A percentile compares a stretch with the other conserved stretches of the same genome.
Evolutionary conservation across 1,139 yeast genomes (phyloP).

Genomic region (Yamadazyma triangularis): DNA sequence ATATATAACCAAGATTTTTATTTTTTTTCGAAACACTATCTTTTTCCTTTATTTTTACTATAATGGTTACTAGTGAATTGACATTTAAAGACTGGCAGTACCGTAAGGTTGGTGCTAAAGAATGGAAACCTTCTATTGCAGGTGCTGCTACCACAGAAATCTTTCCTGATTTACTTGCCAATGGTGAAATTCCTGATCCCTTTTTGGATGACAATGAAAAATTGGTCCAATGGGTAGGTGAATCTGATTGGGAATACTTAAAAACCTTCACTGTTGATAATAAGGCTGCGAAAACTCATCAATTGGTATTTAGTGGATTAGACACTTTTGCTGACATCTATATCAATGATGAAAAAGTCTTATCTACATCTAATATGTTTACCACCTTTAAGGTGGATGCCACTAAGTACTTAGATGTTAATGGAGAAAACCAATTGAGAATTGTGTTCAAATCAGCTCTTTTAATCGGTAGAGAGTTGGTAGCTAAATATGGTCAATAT

Average conservation of each 20-base stretch:
- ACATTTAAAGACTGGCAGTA: conserved; percentile 3
- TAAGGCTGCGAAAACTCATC: conserved; percentile 8
- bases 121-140: conserved; percentile 4
- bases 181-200: conserved; percentile 36
- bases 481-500: conserved; percentile 13
- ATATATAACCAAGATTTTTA: too few species aligned
- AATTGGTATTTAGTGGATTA: conserved; percentile 34
- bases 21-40: too few species aligned
- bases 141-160: conserved; percentile 16
- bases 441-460: conserved; percentile 18
- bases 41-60: too few species aligned
- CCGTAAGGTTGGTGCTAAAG: conserved; percentile 1
- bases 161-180: conserved; percentile 29
- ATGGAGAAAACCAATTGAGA: conserved; percentile 10
- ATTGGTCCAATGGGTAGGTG: conserved; percentile 42
- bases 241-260: conserved; percentile 34
- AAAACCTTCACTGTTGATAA: conserved; percentile 5
- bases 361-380: conserved; percentile 35
- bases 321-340: conserved; percentile 37
- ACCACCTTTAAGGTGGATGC: conserved; percentile 13
- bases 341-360: conserved; percentile 25
- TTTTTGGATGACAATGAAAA: conserved; percentile 34
- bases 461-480: conserved; percentile 13
- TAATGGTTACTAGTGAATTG: too few species aligned
- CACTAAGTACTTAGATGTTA: conserved; percentile 1